phyloP scores from a whole-genome alignment of 2,329 filamentous ascomycete genomes.

The Ambrosiella cleistominuta region DNA sequence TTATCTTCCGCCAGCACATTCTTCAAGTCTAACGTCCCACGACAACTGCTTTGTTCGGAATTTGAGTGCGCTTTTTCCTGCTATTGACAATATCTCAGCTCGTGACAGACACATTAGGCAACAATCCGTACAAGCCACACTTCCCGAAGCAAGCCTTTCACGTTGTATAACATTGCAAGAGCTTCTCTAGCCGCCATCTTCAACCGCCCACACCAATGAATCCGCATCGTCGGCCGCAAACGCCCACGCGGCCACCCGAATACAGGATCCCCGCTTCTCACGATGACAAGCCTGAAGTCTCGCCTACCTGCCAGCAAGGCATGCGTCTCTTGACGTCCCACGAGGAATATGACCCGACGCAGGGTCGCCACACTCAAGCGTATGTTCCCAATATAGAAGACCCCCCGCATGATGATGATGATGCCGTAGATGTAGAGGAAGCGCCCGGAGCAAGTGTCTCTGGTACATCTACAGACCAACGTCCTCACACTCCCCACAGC shows the following conservation, averaged over 20 bases:
- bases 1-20: too few species aligned
- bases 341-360: constrained; percentile 26
- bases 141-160: background rate
- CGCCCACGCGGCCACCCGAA: constrained; percentile 36
- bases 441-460: background rate
- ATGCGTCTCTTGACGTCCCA: constrained; percentile 45
- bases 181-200: background rate
- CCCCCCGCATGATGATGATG: background rate
- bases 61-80: too few species aligned
- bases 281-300: constrained; percentile 31
- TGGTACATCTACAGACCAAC: background rate
- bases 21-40: too few species aligned
- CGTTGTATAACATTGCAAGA: background rate
- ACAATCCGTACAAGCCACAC: background rate
- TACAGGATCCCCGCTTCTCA: constrained; percentile 37
- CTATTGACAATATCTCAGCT: too few species aligned
- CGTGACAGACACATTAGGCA: too few species aligned
- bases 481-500: background rate
- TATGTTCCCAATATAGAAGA: constrained; percentile 24
- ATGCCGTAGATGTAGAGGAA: background rate
- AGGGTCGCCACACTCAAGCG: constrained; percentile 28
- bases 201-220: constrained; percentile 7
- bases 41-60: too few species aligned
- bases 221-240: constrained; percentile 10
- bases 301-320: constrained; percentile 32